Conservation (phyloP, 768 basidiomycete genomes). For the Sarcomyxa edulis region DNA sequence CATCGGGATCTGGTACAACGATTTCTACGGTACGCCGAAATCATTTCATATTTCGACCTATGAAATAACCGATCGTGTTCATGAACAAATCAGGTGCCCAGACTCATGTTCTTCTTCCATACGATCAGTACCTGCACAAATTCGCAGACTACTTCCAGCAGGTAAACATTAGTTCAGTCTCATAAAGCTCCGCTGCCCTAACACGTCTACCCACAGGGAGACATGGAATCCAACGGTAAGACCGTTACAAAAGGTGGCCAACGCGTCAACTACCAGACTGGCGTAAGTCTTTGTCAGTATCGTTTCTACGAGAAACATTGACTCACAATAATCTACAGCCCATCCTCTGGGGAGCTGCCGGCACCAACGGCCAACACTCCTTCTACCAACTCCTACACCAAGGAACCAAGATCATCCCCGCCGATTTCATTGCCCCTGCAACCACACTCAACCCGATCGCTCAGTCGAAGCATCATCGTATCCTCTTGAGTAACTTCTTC, state of each 20-base stretch:
- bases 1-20: conserved; percentile 97
- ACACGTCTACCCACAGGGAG: conserved; percentile 47
- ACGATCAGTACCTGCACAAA: conserved; percentile 98
- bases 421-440: conserved; percentile 89
- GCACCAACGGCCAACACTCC: conserved; percentile 98
- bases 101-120: conserved; percentile 92
- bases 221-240: conserved; percentile 99
- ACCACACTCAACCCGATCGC: conserved; percentile 87
- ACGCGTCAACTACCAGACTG: conserved; percentile 94
- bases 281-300: conserved; percentile 46
- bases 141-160: conserved; percentile 99
- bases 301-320: no score
- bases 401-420: conserved; percentile 87
- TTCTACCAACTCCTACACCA: conserved; percentile 98
- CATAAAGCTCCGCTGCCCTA: neutral
- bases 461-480: conserved; percentile 90
- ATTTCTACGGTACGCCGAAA: conserved; percentile 73
- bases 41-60: neutral
- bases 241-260: conserved; percentile 90
- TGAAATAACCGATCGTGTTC: neutral
- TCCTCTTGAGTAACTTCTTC: conserved; percentile 96
- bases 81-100: conserved; percentile 85
- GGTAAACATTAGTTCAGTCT: conserved; percentile 21
- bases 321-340: conserved; percentile 52
- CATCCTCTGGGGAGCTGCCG: conserved; percentile 98